Conservation (phyloP, 768 basidiomycete species). For the Boletellus ananiceps region DNA sequence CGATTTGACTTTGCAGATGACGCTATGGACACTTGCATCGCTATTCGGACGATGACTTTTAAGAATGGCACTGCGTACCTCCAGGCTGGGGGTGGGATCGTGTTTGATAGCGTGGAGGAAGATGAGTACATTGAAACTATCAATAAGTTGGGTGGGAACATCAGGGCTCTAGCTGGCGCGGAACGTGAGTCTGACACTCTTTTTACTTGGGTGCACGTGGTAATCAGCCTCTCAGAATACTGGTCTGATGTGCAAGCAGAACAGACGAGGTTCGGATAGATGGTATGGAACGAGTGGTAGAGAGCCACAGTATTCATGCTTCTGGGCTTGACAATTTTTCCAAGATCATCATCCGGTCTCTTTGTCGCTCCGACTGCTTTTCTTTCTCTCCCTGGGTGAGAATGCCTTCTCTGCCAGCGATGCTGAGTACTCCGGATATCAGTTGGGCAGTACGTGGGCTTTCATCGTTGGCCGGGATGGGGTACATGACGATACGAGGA, state of each 20-base stretch:
- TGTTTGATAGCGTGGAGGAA: conserved; percentile 94
- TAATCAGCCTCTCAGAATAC: conserved; percentile 46
- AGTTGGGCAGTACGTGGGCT: conserved; percentile 87
- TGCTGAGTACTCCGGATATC: conserved; percentile 82
- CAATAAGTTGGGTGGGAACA: conserved; percentile 89
- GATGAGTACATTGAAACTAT: conserved; percentile 97
- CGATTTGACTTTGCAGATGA: conserved; percentile 94
- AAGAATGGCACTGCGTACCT: conserved; percentile 89
- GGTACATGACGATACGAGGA: conserved; percentile 94
- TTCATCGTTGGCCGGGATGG: conserved; percentile 98
- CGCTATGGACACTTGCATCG: conserved; percentile 98
- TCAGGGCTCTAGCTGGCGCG: conserved; percentile 77
- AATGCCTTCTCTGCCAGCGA: conserved; percentile 78
- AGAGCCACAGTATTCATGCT: conserved; percentile 9
- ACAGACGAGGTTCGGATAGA: conserved; percentile 29
- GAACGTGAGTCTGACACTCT: conserved; percentile 60
- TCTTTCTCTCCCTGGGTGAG: conserved; percentile 38
- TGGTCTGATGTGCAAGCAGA: conserved; percentile 64
- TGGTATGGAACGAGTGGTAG: conserved; percentile 2
- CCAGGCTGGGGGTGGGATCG: conserved; percentile 96
- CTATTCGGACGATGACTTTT: conserved; percentile 96
- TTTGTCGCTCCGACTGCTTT: conserved; percentile 19
- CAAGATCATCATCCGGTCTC: conserved; percentile 24
- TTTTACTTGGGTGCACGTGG: conserved; percentile 3
- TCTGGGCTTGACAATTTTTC: conserved; percentile 21